Evolutionary conservation across 441 rosid species (phyloP).

Genomic region (Erodium moschatum): DNA sequence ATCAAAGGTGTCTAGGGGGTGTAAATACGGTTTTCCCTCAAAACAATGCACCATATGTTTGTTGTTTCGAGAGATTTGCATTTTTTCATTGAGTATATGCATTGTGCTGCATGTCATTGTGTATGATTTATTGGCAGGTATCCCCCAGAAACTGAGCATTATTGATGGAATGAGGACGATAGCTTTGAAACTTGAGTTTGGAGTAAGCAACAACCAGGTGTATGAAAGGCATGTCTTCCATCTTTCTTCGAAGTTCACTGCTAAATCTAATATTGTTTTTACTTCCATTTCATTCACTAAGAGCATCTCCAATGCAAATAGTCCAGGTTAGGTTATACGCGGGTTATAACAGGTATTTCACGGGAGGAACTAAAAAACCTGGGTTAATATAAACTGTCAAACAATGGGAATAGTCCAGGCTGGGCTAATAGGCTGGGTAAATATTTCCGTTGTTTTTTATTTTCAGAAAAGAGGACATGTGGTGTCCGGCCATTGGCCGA

Average conservation of each 20-base stretch:
- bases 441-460: no score
- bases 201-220: conserved; percentile 74
- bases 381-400: no score
- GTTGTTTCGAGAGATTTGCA: conserved; percentile 14
- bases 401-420: background rate
- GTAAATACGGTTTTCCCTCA: no score
- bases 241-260: conserved; percentile 9
- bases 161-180: conserved; percentile 97
- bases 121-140: conserved; percentile 35
- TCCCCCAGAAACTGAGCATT: conserved; percentile 60
- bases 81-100: conserved; percentile 7
- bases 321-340: no score
- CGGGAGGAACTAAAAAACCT: no score
- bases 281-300: background rate
- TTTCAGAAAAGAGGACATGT: no score
- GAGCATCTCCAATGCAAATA: no score
- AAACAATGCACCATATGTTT: conserved; percentile 6
- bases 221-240: conserved; percentile 58
- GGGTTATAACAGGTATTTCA: no score
- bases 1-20: no score
- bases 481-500: no score
- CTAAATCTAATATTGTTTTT: no score
- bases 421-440: no score
- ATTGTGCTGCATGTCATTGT: conserved; percentile 18
- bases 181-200: conserved; percentile 91